Base-by-base conservation (phyloP, 139 green algal species). In the Chlamydomonas sp. region DNA sequence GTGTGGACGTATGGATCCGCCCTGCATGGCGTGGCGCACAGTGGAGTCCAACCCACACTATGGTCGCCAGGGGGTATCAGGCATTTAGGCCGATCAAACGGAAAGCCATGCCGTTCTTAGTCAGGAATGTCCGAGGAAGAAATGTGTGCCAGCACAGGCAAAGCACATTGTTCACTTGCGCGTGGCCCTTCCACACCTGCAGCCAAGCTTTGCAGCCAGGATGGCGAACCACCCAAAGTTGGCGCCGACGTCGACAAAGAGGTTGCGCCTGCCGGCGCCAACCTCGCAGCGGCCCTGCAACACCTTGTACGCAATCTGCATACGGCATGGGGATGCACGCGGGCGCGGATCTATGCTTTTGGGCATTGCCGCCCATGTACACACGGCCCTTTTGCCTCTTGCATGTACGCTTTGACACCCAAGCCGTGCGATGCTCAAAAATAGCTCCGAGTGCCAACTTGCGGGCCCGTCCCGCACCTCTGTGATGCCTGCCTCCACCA, bases 151-250 rank as follows among this genome's bases (percentile, higher is more conserved):
- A 49, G 31, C 31, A 49, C 31, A 49, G 31, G 31, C 31, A 49
- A 49, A 49, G 31, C 31, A 49, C 31, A 49, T 49, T 49, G 31
- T 49, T 49, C 31, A 49, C 31, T 49, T 49, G 31, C 4, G 7
- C 64, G 14, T 17, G 31, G 31, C 31, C 31, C 31, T 49, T 49
- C 31, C 72, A 67, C 82, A 95, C 93, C 89, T 94, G 94, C 96
- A 98, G 6, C 96, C 96, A 85, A 96, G 78, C 12, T 66, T 67
- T 0, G 93, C 96, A 0, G 94, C 92, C 60, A 96, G 80, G 6
- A 98, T 63, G 0, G 90, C 85, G 79, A 96, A 98, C 91, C 94
- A 98, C 2, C 96, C 96, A 93, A 98, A 97, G 89, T 97, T 97
- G 58, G 85, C 91, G 7, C 96, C 96, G 1, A 98, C 93, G 73